Base-by-base conservation (phyloP, 352 stramenopile genomes). In the Pythium phragmitis region DNA sequence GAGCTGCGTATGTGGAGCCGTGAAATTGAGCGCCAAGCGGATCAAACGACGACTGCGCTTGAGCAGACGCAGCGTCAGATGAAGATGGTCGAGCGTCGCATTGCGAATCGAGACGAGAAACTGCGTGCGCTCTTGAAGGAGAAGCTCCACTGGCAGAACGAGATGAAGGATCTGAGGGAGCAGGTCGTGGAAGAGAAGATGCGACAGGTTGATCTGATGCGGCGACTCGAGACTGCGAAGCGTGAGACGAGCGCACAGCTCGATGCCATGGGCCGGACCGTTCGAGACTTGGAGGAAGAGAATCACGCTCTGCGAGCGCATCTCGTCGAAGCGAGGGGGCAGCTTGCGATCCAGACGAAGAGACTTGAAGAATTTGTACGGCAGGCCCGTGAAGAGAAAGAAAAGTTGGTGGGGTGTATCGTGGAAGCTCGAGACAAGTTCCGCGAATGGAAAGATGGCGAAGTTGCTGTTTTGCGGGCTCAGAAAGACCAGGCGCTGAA, bases 171-270 rank as follows among this genome's bases (percentile, higher is more conserved):
- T 17, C 69, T 79, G 42, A 70, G 79, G 6, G 76, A 79, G 13
- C 77, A 89, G 42, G 75, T 89, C 0, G 74, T 87, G 21, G 80
- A 89, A 51, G 79, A 88, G 51, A 91, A 91, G 50, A 88, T 89
- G 80, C 75, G 74, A 0, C 82, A 89, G 39, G 79, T 89, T 7
- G 80, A 87, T 42, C 53, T 89, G 4, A 80, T 85, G 46, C 77
- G 80, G 7, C 75, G 79, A 4, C 69, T 89, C 7, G 79, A 91
- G 57, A 68, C 69, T 0, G 68, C 62, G 21, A 87, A 89, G 30
- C 75, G 75, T 3, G 73, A 89, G 30, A 68, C 70, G 42, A 57
- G 57, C 1, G 67, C 62, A 6, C 73, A 87, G 23, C 4, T 86
- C 6, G 76, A 87, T 3, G 49, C 67, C 2, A 63, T 79, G 16